phyloP scores from a whole-genome alignment of 108 stramenopile genomes.

The Fistulifera solaris region DNA sequence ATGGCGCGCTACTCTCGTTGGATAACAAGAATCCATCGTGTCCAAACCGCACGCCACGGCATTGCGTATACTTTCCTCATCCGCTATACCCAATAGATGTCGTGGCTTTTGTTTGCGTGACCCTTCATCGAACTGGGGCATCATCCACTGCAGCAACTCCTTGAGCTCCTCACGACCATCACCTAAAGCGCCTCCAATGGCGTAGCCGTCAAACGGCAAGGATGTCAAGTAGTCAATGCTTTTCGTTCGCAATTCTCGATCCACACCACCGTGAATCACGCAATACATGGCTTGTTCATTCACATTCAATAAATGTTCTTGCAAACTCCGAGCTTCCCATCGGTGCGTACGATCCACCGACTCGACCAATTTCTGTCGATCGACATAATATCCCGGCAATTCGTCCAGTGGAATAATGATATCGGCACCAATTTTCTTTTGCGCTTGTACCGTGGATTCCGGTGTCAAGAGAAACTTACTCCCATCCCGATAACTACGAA shows the following conservation, averaged over 20 bases:
- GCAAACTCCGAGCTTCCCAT: constrained; percentile 87
- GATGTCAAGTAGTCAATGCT: constrained; percentile 81
- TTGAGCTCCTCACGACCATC: constrained; percentile 77
- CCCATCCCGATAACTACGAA: constrained; percentile 87
- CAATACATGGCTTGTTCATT: constrained; percentile 86
- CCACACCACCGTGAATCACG: constrained; percentile 89
- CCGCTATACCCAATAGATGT: constrained; percentile 89
- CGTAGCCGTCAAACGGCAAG: constrained; percentile 89
- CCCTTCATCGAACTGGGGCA: constrained; percentile 72
- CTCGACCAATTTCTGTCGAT: constrained; percentile 37
- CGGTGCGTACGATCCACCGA: constrained; percentile 83
- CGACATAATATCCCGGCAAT: constrained; percentile 83
- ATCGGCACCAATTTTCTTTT: constrained; percentile 87
- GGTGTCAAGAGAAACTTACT: constrained; percentile 76
- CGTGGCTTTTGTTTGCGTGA: constrained; percentile 67
- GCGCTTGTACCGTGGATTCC: constrained; percentile 81
- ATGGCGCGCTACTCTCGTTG: constrained; percentile 78
- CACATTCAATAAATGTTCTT: constrained; percentile 70
- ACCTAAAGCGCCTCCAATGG: constrained; percentile 87
- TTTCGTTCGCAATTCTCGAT: constrained; percentile 60
- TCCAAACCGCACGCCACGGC: constrained; percentile 79
- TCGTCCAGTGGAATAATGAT: constrained; percentile 95
- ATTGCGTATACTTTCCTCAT: constrained; percentile 70
- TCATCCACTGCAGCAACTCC: constrained; percentile 78
- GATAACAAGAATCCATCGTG: constrained; percentile 89